Base-by-base conservation (phyloP, 768 basidiomycete species). In the Russula earlei region DNA sequence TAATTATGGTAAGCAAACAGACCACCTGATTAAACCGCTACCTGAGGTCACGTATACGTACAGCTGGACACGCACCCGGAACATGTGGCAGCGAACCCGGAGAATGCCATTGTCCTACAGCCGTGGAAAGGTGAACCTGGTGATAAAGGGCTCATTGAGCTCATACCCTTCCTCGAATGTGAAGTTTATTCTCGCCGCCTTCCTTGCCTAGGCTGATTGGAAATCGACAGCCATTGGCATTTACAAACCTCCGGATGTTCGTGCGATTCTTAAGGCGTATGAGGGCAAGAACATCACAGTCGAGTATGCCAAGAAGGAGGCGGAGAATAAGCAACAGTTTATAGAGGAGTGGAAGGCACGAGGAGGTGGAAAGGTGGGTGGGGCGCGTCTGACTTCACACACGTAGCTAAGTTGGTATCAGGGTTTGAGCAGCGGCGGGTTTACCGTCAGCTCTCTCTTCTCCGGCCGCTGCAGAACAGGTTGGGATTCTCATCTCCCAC, bases 151-250 rank as follows among this genome's bases (percentile, higher is more conserved):
- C 80, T 98, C 38, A 69, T 97, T 19, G 85, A 84, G n/a, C 79
- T 97, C 77, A 93, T 99, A 62, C 95, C 95, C 0, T 97, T 98
- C 83, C 78, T 99, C 4, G 96, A 98, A 74, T 92, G 92, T 76
- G 64, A 52, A 77, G 14, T n/a, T 15, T 31, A n/a, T 12, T 6
- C n/a, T 31, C 45, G 20, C 34, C 44, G 11, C 15, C 12, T 33
- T 59, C 8, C 24, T 17, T 24, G 20, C 36, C 7, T 25, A 33
- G 10, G 34, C 36, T 49, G 38, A 55, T 22, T 22, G 5, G 37
- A 10, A 12, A 34, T 43, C 12, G 25, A 25, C 63, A 95, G 95
- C 96, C 7, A 85, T 99, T 56, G 94, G 84, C 0, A 94, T 98
- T 62, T 93, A 91, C 74, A 85, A 84, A 59, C 85, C 89, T 1